A percentile compares a stretch with the other conserved stretches of the same genome.
Conservation (phyloP, 2,329 filamentous ascomycete species). For the Apiospora koreana region DNA sequence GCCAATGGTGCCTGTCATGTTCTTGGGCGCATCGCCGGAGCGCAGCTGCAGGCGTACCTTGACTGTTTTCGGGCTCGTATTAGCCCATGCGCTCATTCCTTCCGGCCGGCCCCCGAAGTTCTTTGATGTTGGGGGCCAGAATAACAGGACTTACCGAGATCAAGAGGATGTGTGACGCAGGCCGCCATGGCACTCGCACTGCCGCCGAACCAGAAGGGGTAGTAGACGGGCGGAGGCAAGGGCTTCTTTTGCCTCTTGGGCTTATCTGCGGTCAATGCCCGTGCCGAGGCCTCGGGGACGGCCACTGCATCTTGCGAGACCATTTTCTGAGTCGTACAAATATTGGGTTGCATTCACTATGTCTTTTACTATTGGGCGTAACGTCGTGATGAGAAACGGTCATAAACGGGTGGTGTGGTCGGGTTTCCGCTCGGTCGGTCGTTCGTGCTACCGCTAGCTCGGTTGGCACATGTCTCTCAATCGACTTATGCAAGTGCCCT, state of each 20-base stretch:
- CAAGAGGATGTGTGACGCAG: slow-evolving; percentile 88
- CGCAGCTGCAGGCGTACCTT: slow-evolving; percentile 86
- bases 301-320: slow-evolving; percentile 19
- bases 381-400: too few relatives aligned
- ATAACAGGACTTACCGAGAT: slow-evolving; percentile 65
- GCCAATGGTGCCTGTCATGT: slow-evolving; percentile 82
- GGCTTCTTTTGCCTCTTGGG: slow-evolving; percentile 38
- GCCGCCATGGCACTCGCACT: slow-evolving; percentile 92
- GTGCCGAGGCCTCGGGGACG: slow-evolving; percentile 20
- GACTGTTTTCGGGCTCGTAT: slow-evolving; percentile 39
- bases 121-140: slow-evolving; percentile 32
- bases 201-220: slow-evolving; percentile 96
- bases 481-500: not conserved
- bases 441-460: not conserved
- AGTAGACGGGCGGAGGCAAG: slow-evolving; percentile 46
- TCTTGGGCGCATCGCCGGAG: slow-evolving; percentile 70
- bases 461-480: slow-evolving; percentile 1
- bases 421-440: not conserved
- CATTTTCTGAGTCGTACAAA: slow-evolving; percentile 17
- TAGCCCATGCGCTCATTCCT: not conserved
- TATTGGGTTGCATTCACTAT: slow-evolving; percentile 11
- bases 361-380: not conserved
- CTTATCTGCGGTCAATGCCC: not conserved
- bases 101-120: not conserved
- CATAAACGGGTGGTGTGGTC: not conserved